These are phyloP conservation scores for Backusella circina DNA, from an alignment of 192 early-diverging fungal species.

Conservation along the genomic window DNA sequence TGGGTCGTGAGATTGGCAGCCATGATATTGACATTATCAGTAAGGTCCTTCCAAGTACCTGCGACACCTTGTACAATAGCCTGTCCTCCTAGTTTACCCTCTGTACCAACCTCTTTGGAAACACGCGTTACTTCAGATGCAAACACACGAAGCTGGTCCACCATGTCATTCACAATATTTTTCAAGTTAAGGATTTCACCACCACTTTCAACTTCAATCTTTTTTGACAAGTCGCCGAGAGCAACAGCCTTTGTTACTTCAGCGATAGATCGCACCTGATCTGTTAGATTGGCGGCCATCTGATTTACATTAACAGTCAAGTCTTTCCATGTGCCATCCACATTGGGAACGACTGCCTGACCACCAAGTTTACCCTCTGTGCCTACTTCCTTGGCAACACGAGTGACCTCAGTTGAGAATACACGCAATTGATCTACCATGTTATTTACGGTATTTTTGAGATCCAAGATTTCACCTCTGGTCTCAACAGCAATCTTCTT, in stretches of 20 bases:
- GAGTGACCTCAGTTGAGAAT: constrained; percentile 59
- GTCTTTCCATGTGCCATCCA: constrained; percentile 56
- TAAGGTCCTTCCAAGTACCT: constrained; percentile 76
- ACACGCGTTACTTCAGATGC: constrained; percentile 63
- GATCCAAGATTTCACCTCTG: constrained; percentile 51
- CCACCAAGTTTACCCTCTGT: constrained; percentile 63
- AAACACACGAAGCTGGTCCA: constrained; percentile 56
- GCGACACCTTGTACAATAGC: constrained; percentile 67
- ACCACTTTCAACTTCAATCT: constrained; percentile 45
- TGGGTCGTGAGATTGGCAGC: constrained; percentile 51
- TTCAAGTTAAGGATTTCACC: constrained; percentile 62
- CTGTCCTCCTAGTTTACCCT: constrained; percentile 77
- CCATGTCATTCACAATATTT: constrained; percentile 62
- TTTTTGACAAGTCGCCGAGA: constrained; percentile 47
- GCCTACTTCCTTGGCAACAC: constrained; percentile 69
- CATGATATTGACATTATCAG: constrained; percentile 69
- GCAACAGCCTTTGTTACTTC: constrained; percentile 54
- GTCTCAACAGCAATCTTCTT: constrained; percentile 50
- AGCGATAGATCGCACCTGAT: constrained; percentile 53
- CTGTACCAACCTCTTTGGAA: constrained; percentile 62
- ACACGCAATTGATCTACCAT: constrained; percentile 56
- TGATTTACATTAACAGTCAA: constrained; percentile 58
- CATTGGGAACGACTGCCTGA: constrained; percentile 54
- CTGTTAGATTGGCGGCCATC: constrained; percentile 58
- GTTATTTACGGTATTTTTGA: constrained; percentile 60